A percentile compares a stretch with the other conserved stretches of the same genome.
These are phyloP conservation scores for Trebouxia sp. DNA, from an alignment of 139 green algal species.

Conservation along the genomic window DNA sequence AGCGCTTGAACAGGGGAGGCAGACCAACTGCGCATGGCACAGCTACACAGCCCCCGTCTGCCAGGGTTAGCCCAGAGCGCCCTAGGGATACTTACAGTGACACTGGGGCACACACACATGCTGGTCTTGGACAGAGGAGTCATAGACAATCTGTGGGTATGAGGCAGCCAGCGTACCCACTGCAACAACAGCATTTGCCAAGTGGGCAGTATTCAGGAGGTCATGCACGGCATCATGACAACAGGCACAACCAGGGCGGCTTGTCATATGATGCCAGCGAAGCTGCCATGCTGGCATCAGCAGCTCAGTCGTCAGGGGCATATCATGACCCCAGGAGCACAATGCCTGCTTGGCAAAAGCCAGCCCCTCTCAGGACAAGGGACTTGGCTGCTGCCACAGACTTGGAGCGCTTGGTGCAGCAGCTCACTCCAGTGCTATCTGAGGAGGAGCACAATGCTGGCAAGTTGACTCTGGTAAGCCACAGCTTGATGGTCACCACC, in stretches of 20 bases:
- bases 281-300: background rate
- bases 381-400: background rate
- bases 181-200: background rate
- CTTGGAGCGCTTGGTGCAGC: constrained; percentile 14
- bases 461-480: background rate
- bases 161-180: background rate
- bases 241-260: background rate
- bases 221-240: background rate
- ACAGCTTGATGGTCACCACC: background rate
- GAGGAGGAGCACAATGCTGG: background rate
- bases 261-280: background rate
- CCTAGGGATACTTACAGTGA: background rate
- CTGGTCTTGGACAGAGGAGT: background rate
- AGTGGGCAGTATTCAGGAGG: background rate
- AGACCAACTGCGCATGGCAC: background rate
- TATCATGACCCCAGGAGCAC: background rate
- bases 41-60: constrained; percentile 3
- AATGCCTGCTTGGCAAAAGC: background rate
- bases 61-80: background rate
- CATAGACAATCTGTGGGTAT: background rate
- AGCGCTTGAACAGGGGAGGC: background rate
- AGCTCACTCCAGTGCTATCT: background rate
- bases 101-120: background rate
- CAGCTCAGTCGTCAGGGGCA: background rate
- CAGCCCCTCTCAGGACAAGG: background rate